A percentile compares a stretch with the other conserved stretches of the same genome.
Conservation (phyloP, 805 yeast genomes). For the Schwanniomyces polymorphus region DNA sequence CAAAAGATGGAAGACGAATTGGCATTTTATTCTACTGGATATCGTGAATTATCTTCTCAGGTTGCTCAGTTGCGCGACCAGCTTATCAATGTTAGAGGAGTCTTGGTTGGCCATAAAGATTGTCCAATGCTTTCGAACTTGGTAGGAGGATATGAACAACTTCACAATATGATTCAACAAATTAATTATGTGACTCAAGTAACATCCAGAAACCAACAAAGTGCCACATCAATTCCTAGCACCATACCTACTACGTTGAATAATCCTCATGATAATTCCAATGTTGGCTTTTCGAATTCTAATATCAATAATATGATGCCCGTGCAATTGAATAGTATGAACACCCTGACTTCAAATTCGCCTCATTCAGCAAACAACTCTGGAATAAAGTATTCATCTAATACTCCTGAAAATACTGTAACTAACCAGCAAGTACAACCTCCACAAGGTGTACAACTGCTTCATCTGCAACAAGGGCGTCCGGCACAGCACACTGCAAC, state of each 20-base stretch:
- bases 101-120: constrained; percentile 52
- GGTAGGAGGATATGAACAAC: constrained; percentile 47
- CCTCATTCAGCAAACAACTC: constrained; percentile 1
- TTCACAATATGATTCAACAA: constrained; percentile 42
- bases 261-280: constrained; percentile 5
- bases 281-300: constrained; percentile 2
- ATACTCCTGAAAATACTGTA: not conserved
- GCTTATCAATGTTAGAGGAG: constrained; percentile 47
- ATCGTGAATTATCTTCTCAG: constrained; percentile 61
- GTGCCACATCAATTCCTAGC: constrained; percentile 32
- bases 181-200: constrained; percentile 27
- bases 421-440: constrained; percentile 3
- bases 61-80: constrained; percentile 60
- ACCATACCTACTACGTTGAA: constrained; percentile 41
- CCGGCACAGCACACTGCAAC: not conserved
- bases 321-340: not conserved
- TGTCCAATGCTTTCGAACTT: constrained; percentile 41
- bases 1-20: constrained; percentile 81
- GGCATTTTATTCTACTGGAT: constrained; percentile 66
- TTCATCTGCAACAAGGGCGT: too few relatives aligned
- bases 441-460: not conserved
- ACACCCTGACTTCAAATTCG: constrained; percentile 3
- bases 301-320: constrained; percentile 1
- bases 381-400: not conserved
- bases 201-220: constrained; percentile 19